Base-by-base conservation (phyloP, 2,329 filamentous ascomycete genomes). In the Phaeosphaeriaceae sp. region DNA sequence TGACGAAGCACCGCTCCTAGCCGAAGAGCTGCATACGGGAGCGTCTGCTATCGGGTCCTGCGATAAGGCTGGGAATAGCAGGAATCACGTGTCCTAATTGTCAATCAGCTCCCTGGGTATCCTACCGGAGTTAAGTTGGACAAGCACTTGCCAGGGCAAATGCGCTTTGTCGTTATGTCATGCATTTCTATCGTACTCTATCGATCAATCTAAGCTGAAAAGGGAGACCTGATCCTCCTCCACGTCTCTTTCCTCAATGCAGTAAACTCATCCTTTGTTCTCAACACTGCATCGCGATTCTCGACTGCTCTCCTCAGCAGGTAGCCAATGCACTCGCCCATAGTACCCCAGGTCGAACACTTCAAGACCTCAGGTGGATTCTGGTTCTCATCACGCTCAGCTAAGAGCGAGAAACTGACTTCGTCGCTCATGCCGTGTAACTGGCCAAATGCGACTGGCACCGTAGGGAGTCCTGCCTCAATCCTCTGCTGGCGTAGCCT, bases 341-440 rank as follows among this genome's bases (percentile, higher is more conserved):
- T 80, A 7, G 74, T 80, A 1, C 85, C 85, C 85, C 85, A 88
- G 3, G 83, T 83, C 11, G 83, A 81, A 63, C 83, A 84, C 74
- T 88, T 88, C 71, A 82, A 85, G 4, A 85, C 83, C 54, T 78
- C 79, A 45, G 82, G 81, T 7, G 70, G 64, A 49, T 82, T 79
- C 1, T 64, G 65, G 36, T 62, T 60, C 3, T 54, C 62, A 10
- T 58, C 60, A 36, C 59, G 65, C 56, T 74, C 62, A 7, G 62
- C 62, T 41, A 75, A 55, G 17, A 76, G 54, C 24, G 72, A 80
- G 58, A 85, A 84, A 61, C 90, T 93, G 48, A 97, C 88, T 73
- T 97, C 93, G 68, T 97, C 94, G 0, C 94, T 94, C 94, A 98
- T 98, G 33, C 94, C 93, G 81, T 95, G 91, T 1, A 97, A 85